Evolutionary conservation across 257 asterid genomes (phyloP).

Genomic region (Primulina eburnea): DNA sequence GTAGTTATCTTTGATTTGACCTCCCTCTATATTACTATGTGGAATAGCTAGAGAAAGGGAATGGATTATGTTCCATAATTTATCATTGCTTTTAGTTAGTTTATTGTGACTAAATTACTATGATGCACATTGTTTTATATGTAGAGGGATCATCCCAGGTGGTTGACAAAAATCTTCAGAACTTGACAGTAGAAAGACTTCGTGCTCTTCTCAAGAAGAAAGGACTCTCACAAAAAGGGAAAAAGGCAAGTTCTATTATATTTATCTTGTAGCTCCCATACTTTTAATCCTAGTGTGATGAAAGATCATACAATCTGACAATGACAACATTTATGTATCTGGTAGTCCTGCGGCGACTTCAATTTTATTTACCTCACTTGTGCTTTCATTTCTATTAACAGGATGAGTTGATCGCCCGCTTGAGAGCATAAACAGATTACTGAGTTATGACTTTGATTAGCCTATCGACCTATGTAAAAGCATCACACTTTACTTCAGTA

Average conservation of each 20-base stretch:
- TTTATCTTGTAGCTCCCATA: not conserved
- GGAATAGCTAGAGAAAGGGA: not conserved
- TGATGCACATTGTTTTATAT: conserved; percentile 3
- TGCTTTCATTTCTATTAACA: conserved; percentile 26
- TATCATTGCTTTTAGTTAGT: not conserved
- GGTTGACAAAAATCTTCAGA: conserved; percentile 46
- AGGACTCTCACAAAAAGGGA: conserved; percentile 68
- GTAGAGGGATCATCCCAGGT: conserved; percentile 35
- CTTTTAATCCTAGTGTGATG: not conserved
- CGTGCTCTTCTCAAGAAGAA: conserved; percentile 66
- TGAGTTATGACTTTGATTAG: conserved; percentile 21
- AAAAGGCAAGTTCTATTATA: conserved; percentile 50
- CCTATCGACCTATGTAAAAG: conserved; percentile 20
- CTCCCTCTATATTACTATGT: not conserved
- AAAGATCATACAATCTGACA: not conserved
- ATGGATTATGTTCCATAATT: not conserved
- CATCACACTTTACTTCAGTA: conserved; percentile 12
- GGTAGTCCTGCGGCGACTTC: not conserved
- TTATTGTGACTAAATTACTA: conserved; percentile 2
- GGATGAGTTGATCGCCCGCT: conserved; percentile 69
- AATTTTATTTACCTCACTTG: not conserved
- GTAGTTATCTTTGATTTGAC: not conserved
- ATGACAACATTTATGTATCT: not conserved
- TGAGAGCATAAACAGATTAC: conserved; percentile 38
- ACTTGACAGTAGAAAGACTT: conserved; percentile 65